Evolutionary conservation across 2,329 filamentous ascomycete genomes (phyloP).

Genomic region (Xylariaceae sp.): DNA sequence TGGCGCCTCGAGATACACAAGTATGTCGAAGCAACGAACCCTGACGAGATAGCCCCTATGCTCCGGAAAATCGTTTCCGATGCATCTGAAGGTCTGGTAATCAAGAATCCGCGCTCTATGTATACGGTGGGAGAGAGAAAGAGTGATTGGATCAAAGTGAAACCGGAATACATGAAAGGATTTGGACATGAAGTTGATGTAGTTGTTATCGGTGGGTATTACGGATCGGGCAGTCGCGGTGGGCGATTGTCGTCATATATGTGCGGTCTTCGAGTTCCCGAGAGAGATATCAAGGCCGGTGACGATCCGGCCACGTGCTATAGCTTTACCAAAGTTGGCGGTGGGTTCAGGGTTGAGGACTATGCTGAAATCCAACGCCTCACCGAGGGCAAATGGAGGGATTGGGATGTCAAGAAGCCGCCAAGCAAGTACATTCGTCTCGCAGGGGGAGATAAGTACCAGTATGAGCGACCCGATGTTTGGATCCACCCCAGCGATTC

Average conservation of each 20-base stretch:
- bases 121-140: conserved; percentile 88
- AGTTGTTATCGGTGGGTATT: conserved; percentile 87
- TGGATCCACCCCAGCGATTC: conserved; percentile 93
- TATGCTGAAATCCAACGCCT: conserved; percentile 78
- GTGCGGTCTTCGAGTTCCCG: conserved; percentile 78
- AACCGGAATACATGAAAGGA: conserved; percentile 96
- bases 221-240: conserved; percentile 79
- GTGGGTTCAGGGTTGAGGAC: conserved; percentile 80
- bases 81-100: conserved; percentile 81
- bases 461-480: conserved; percentile 77
- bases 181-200: conserved; percentile 93
- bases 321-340: conserved; percentile 98
- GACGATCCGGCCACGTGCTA: conserved; percentile 70
- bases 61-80: conserved; percentile 82
- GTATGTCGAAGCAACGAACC: conserved; percentile 61
- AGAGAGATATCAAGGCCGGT: conserved; percentile 58
- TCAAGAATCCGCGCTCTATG: conserved; percentile 86
- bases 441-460: conserved; percentile 65
- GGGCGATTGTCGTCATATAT: conserved; percentile 81
- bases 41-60: conserved; percentile 71
- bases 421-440: conserved; percentile 77
- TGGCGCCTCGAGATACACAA: conserved; percentile 80
- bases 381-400: conserved; percentile 87
- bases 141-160: conserved; percentile 97
- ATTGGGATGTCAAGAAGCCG: conserved; percentile 75